Base-by-base conservation (phyloP, 495 filamentous ascomycete species). In the Hyaloscypha variabilis region DNA sequence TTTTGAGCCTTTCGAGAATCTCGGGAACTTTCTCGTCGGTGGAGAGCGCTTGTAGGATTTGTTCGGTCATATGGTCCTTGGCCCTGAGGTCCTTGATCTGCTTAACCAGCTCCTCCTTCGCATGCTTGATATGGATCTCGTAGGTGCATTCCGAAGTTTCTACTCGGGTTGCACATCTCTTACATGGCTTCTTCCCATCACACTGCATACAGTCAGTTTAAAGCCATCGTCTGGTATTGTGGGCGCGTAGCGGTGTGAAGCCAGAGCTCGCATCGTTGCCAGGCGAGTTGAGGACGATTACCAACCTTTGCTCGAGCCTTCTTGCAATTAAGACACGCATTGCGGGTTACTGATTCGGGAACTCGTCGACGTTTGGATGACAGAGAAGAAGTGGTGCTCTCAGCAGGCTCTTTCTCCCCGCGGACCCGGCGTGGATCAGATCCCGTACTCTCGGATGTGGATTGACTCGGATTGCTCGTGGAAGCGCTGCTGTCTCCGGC, bases 231-330 rank as follows among this genome's bases (percentile, higher is more conserved):
- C 25, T 57, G 8, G 25, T 19, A 10, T 25, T 31, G 26, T 23
- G 54, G 8, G 1, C 8, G 23, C 24, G 54, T 11, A 8, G 19
- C 19, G 54, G 54, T 25, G 24, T 28, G 11, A 52, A 52, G 53
- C 25, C 11, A 29, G 54, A 29, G 64, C 46, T n/a, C n/a, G 96
- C 87, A 77, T 97, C 93, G 75, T 94, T 62, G 90, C 17, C 29
- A 25, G 29, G 42, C 58, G n/a, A 61, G 34, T 42, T 2, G 26
- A 34, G 6, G 53, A 63, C 19, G 21, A 66, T 6, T 3, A 72
- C 68, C 61, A 39, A 70, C 71, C 65, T 72, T 72, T 39, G 71
- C 65, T 55, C 71, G 65, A 26, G 71, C 71, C 54, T 72, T 72
- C 58, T 72, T 72, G 51, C 71, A 72, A 31, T 64, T 66, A 19